Base-by-base conservation (phyloP, 306 rosid genomes). In the Cucumis hystrix region DNA sequence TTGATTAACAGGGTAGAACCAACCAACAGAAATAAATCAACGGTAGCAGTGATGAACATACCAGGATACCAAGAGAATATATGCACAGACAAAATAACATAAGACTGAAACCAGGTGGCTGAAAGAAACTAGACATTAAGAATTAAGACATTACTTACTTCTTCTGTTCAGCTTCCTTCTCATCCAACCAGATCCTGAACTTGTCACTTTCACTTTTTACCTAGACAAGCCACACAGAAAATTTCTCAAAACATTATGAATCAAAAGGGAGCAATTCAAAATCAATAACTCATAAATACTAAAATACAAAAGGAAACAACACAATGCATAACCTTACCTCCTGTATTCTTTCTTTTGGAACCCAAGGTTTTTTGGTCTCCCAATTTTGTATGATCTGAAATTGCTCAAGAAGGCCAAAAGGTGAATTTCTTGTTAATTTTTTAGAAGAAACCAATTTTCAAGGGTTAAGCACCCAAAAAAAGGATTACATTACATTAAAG, bases 151-250 rank as follows among this genome's bases (percentile, higher is more conserved):
- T 54, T 21, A 86, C 97, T 85, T 83, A 95, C 99, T 85, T 89
- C 73, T 84, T 87, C 83, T 92, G 99, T 83, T 90, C 97, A 69
- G 87, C 84, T 76, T 92, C 97, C 87, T 91, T 91, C 79, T 89
- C 90, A 63, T 87, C 86, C 88, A 92, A 82, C 99, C 97, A 95
- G 25, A 56, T 80, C 87, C 84, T 92, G 78, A 95, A 69, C 78
- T 88, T 92, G 65, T 89, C 93, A 60, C 89, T 84, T 17, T 83
- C 89, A 60, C 80, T 83, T 68, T 74, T 64, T 79, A 89, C 97
- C 99, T 95, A 70, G 77, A 67, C 72, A 70, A 43, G 40, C 67
- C 40, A 68, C 49, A 79, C 23, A 71, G 78, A 21, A 87, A 75
- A 40, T 49, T 68, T 73, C 79, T 55, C 54, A n/a, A 70, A 82